phyloP scores from a whole-genome alignment of 345 rosid species.

The Brassica cretica region DNA sequence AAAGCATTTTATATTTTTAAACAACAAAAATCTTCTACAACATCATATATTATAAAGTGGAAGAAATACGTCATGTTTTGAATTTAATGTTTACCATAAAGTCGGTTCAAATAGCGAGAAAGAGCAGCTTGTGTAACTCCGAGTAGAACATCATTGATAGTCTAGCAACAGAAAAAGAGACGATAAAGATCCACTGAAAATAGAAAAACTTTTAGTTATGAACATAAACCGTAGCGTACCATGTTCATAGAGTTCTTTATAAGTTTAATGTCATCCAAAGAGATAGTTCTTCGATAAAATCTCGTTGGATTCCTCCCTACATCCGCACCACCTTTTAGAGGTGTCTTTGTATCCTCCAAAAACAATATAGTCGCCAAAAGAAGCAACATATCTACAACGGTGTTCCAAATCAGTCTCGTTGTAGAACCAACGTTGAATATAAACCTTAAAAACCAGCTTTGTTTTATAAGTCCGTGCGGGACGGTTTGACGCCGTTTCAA shows the following conservation, averaged over 20 bases:
- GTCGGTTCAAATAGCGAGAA: neutral
- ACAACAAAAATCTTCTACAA: neutral
- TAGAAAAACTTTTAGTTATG: neutral
- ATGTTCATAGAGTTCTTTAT: constrained; percentile 34
- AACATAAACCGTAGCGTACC: constrained; percentile 14
- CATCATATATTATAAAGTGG: neutral
- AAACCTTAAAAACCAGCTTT: constrained; percentile 37
- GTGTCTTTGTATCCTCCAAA: constrained; percentile 53
- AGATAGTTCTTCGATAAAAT: constrained; percentile 48
- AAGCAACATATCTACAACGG: constrained; percentile 46
- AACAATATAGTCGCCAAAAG: constrained; percentile 45
- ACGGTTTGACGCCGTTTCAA: constrained; percentile 26
- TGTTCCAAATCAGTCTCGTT: constrained; percentile 52
- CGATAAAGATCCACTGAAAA: constrained; percentile 2
- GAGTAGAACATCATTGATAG: constrained; percentile 62
- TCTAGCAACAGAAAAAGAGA: constrained; percentile 40
- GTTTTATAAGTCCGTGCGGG: neutral
- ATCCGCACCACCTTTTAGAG: constrained; percentile 43
- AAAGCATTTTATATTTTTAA: neutral
- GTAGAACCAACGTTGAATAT: constrained; percentile 40
- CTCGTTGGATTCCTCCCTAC: constrained; percentile 29
- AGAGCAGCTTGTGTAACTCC: constrained; percentile 4
- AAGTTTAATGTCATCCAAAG: constrained; percentile 58
- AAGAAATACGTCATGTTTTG: neutral
- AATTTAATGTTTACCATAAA: neutral